These are phyloP conservation scores for Cicer yamashitae DNA, from an alignment of 306 rosid genomes.

Conservation along the genomic window DNA sequence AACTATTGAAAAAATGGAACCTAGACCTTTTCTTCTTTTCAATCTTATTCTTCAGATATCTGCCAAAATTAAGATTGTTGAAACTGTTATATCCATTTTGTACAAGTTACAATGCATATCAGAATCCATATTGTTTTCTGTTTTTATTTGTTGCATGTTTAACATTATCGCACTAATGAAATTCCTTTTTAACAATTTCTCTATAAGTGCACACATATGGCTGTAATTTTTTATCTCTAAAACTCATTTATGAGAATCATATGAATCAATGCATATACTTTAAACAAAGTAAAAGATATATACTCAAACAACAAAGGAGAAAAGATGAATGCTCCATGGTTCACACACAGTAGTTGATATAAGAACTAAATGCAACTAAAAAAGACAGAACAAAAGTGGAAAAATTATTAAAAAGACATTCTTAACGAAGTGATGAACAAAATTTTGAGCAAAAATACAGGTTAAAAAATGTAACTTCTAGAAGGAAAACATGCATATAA, in stretches of 20 bases:
- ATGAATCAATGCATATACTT: not conserved
- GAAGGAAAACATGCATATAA: slow-evolving; percentile 20
- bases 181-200: not conserved
- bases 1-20: slow-evolving; percentile 82
- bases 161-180: not conserved
- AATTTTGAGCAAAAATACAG: not conserved
- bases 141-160: not conserved
- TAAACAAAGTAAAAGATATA: not conserved
- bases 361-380: slow-evolving; percentile 10
- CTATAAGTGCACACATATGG: slow-evolving; percentile 4
- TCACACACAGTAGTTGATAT: not conserved
- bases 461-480: not conserved
- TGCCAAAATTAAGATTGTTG: slow-evolving; percentile 45
- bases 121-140: not conserved
- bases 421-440: not conserved
- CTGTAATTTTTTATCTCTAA: slow-evolving; percentile 13
- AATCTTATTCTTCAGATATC: slow-evolving; percentile 77
- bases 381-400: not conserved
- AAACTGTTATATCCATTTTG: not conserved
- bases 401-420: not conserved
- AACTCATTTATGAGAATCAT: slow-evolving; percentile 10
- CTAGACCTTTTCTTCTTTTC: slow-evolving; percentile 58
- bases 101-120: not conserved
- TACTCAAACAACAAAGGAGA: not conserved
- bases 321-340: not conserved